Evolutionary conservation across 2,329 filamentous ascomycete species (phyloP).

Genomic region (Penicillium sp.): DNA sequence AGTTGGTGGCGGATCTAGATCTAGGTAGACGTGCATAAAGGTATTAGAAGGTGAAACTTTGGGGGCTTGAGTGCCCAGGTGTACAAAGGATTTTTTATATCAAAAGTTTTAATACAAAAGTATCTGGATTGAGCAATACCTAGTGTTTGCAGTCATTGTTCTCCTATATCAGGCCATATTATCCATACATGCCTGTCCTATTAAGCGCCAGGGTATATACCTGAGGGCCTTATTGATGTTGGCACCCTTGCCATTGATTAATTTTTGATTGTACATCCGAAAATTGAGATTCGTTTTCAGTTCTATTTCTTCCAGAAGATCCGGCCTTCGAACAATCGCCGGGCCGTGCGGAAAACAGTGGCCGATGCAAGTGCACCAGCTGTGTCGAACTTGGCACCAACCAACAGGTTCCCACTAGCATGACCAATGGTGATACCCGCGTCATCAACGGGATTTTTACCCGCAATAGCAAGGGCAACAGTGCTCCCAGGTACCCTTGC

Average conservation of each 20-base stretch:
- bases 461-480: constrained; percentile 33
- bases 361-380: constrained; percentile 38
- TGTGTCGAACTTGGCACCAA: constrained; percentile 42
- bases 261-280: not conserved
- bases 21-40: constrained; percentile 33
- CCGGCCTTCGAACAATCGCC: constrained; percentile 50
- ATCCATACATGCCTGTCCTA: not conserved
- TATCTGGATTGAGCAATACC: not conserved
- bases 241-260: not conserved
- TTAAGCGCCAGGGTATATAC: not conserved
- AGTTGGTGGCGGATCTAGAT: constrained; percentile 43
- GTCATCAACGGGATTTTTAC: constrained; percentile 24
- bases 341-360: constrained; percentile 51
- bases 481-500: constrained; percentile 47
- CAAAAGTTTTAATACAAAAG: not conserved
- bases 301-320: constrained; percentile 42
- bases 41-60: not conserved
- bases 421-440: constrained; percentile 47
- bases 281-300: not conserved
- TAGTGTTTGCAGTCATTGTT: not conserved
- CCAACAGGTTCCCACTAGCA: constrained; percentile 49
- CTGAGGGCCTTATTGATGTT: not conserved
- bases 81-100: not conserved
- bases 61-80: not conserved
- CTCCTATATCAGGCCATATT: not conserved